These are phyloP conservation scores for Argentina anserina DNA, from an alignment of 306 rosid genomes.

Conservation along the genomic window DNA sequence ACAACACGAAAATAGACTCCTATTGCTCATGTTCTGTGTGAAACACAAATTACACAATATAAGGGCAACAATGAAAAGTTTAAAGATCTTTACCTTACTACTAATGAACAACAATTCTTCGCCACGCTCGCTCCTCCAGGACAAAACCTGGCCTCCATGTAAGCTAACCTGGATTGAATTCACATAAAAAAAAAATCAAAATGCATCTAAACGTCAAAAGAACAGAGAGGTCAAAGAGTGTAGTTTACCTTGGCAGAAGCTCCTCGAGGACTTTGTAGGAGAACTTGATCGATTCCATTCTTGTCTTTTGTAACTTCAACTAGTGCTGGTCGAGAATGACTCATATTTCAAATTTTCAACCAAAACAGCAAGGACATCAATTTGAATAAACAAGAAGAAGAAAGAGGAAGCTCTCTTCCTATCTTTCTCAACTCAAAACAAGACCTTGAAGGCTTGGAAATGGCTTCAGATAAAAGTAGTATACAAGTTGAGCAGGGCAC, in stretches of 20 bases:
- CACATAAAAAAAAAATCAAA: conserved; percentile 1
- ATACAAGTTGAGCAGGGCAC: conserved; percentile 6
- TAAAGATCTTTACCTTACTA: conserved; percentile 42
- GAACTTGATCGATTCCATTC: conserved; percentile 49
- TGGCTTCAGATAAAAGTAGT: conserved; percentile 16
- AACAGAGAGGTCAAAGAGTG: conserved; percentile 2
- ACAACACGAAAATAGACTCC: not conserved
- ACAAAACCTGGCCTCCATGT: conserved; percentile 88
- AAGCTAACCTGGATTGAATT: conserved; percentile 60
- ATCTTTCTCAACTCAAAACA: conserved; percentile 17
- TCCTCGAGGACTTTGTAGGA: conserved; percentile 63
- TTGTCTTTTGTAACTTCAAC: conserved; percentile 53
- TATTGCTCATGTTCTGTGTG: not conserved
- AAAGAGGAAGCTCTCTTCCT: conserved; percentile 21
- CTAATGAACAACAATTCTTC: conserved; percentile 78
- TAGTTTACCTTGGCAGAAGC: conserved; percentile 55
- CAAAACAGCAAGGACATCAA: conserved; percentile 29
- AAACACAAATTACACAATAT: not conserved
- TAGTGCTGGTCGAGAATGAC: conserved; percentile 33
- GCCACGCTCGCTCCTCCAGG: conserved; percentile 72
- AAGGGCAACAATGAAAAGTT: not conserved
- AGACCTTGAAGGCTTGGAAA: conserved; percentile 15
- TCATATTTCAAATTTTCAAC: conserved; percentile 33
- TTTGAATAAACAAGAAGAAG: conserved; percentile 16
- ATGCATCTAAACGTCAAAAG: conserved; percentile 1